phyloP scores from a whole-genome alignment of 2,329 filamentous ascomycete genomes.

The Rhexocercosporidium sp. region DNA sequence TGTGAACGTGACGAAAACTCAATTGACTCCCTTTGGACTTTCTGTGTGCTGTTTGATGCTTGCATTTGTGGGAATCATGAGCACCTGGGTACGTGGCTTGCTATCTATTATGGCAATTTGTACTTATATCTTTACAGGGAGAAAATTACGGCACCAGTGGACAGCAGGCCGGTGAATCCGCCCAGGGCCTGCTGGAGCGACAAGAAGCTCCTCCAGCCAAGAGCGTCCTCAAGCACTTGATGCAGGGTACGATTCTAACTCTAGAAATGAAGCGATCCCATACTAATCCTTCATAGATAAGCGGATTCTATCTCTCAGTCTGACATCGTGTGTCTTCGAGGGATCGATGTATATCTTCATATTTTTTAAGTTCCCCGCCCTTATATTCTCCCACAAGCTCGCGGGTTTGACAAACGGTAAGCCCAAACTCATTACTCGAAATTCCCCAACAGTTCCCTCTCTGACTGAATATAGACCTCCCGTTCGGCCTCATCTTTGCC shows the following conservation, averaged over 20 bases:
- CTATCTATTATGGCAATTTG: neutral
- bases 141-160: constrained; percentile 53
- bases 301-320: constrained; percentile 53
- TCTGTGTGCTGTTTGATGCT: constrained; percentile 47
- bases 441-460: neutral
- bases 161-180: constrained; percentile 14
- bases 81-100: constrained; percentile 50
- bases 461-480: constrained; percentile 22
- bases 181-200: constrained; percentile 9
- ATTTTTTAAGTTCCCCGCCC: constrained; percentile 63
- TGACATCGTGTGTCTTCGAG: constrained; percentile 62
- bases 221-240: constrained; percentile 24
- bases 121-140: constrained; percentile 40
- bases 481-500: constrained; percentile 58
- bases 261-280: neutral
- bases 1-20: constrained; percentile 51
- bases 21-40: constrained; percentile 57
- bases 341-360: constrained; percentile 65
- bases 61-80: constrained; percentile 51
- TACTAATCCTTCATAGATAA: constrained; percentile 44
- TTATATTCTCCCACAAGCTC: constrained; percentile 48
- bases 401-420: constrained; percentile 47
- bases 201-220: constrained; percentile 17
- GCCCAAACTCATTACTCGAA: neutral
- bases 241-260: constrained; percentile 12